Evolutionary conservation across 352 stramenopile genomes (phyloP).

Genomic region (Globisporangium alternatum): DNA sequence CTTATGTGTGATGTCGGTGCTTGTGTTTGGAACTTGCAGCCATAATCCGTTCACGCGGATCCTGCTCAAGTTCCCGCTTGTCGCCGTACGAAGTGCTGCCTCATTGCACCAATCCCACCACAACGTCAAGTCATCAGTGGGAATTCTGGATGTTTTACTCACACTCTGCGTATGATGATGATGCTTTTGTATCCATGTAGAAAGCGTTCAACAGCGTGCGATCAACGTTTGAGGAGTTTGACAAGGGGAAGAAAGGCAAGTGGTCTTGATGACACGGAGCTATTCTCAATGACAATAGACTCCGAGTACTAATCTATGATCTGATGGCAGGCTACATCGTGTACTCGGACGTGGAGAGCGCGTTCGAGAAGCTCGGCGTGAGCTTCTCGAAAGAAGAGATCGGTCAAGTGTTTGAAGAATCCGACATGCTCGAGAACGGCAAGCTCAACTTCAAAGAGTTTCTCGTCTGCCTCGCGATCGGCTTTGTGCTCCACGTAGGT

Average conservation of each 20-base stretch:
- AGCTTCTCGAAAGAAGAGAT: conserved; percentile 76
- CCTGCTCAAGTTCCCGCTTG: conserved; percentile 72
- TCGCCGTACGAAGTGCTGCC: conserved; percentile 27
- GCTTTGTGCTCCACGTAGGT: conserved; percentile 81
- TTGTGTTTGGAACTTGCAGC: conserved; percentile 5
- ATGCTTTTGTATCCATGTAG: conserved; percentile 12
- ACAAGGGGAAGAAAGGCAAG: conserved; percentile 53
- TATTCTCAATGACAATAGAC: not conserved
- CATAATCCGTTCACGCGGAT: conserved; percentile 78
- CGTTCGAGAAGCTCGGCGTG: conserved; percentile 73
- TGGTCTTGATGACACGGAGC: not conserved
- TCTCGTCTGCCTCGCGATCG: conserved; percentile 82
- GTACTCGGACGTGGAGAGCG: conserved; percentile 62
- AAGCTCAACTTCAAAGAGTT: conserved; percentile 87
- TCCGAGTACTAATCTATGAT: not conserved
- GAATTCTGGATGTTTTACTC: too few species aligned
- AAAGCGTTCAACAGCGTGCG: conserved; percentile 80
- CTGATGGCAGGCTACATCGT: conserved; percentile 50
- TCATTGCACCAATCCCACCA: not conserved
- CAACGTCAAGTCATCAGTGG: too few species aligned
- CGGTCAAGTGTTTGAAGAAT: conserved; percentile 73
- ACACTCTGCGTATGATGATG: not conserved
- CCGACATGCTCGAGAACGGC: conserved; percentile 81
- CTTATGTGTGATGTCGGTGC: not conserved
- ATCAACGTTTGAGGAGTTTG: conserved; percentile 61